These are phyloP conservation scores for Aspergillus sp. DNA, from an alignment of 2,329 filamentous ascomycete species.

Conservation along the genomic window DNA sequence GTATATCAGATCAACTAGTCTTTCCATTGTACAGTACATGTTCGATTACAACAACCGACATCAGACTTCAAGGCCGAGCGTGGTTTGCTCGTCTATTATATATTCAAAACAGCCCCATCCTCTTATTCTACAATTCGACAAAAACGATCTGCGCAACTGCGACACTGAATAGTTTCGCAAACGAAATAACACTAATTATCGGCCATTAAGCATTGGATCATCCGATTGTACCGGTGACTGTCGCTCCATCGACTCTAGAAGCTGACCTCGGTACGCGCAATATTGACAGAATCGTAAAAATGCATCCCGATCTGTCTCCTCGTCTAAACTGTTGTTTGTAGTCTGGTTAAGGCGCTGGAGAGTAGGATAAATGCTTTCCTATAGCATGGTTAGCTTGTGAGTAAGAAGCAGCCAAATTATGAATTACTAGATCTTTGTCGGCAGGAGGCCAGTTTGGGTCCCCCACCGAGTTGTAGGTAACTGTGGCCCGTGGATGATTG, in stretches of 20 bases:
- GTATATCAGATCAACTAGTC: neutral
- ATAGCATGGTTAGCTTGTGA: neutral
- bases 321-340: neutral
- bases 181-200: neutral
- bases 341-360: slow-evolving; percentile 2
- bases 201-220: neutral
- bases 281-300: slow-evolving; percentile 4
- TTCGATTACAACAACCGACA: neutral
- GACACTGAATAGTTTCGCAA: slow-evolving; percentile 1
- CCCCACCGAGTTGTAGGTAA: slow-evolving; percentile 9
- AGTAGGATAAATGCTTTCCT: slow-evolving; percentile 4
- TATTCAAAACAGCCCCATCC: neutral
- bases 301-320: neutral
- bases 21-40: neutral
- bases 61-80: neutral
- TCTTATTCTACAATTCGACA: neutral
- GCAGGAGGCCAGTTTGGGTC: slow-evolving; percentile 3
- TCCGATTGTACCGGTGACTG: neutral
- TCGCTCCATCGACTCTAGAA: slow-evolving; percentile 4
- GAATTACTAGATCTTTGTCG: slow-evolving; percentile 8
- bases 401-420: neutral
- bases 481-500: slow-evolving; percentile 8
- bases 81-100: neutral
- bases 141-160: neutral
- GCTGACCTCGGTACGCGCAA: slow-evolving; percentile 4